Base-by-base conservation (phyloP, 2,329 filamentous ascomycete genomes). In the Sporothrix curviconia region DNA sequence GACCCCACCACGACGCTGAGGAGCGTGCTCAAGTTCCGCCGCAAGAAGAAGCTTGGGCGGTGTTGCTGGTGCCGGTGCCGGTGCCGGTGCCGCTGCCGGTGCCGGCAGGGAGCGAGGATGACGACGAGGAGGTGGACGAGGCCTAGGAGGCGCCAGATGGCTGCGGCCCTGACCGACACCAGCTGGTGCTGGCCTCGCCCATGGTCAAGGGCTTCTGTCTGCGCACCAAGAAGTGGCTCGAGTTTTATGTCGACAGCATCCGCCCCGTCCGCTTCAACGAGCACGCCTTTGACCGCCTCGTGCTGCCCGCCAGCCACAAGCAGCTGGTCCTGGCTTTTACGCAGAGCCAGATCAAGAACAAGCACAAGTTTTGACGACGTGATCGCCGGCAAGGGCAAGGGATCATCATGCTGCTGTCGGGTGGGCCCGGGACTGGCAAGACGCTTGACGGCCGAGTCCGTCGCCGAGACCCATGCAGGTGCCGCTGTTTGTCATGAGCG, bases 401-500 rank as follows among this genome's bases (percentile, higher is more conserved):
- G 61, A 53, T 60, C 39, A 78, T 80, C 62, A 73, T 77, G 66
- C 69, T 80, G 1, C 67, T 80, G 3, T 73, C 71, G 0, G 78
- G 78, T 11, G 72, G 70, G 0, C 76, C 78, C 0, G 78, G 78
- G 34, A 74, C 76, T 6, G 78, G 78, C 24, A 79, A 78, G 69
- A 79, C 77, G 1, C 66, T n/a, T 75, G 40, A 78, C 76, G 1
- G 76, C 76, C 7, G 75, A 77, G 66, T 71, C 73, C 1, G 75
- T 81, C 2, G 77, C 78, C 1, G 78, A 81, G 67, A n/a, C 69
- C 73, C 62, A 74, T 76, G 60, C 69, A 70, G 44, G 72, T 74
- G 39, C 80, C 78, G 1, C 70, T 82, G 6, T 79, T 80, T 64
- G 73, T 72, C 24, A 72, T 82, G 50, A 74, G 73, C 60, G 86